Percentiles rank a stretch among this genome's conserved stretches.
These are phyloP conservation scores for Pelargonium cotyledonis DNA, from an alignment of 441 rosid genomes.

Conservation along the genomic window DNA sequence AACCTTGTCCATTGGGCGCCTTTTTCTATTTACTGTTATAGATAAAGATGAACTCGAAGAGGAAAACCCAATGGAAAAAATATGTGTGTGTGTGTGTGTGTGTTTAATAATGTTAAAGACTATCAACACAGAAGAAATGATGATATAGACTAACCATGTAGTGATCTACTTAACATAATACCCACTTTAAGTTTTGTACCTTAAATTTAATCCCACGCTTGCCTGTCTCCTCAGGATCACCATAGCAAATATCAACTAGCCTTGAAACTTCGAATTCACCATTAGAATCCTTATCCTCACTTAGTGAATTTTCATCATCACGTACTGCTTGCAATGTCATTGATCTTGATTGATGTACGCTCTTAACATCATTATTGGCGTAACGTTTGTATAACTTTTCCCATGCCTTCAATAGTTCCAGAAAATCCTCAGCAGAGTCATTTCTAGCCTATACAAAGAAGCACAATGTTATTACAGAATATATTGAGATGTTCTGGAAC, in stretches of 20 bases:
- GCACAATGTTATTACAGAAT: constrained; percentile 9
- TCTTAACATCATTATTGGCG: constrained; percentile 27
- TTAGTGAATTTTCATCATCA: constrained; percentile 25
- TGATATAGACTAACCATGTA: constrained; percentile 1
- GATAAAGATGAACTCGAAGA: constrained; percentile 3
- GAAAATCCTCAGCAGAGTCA: constrained; percentile 87
- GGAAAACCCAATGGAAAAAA: background rate
- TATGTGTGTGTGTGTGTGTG: background rate
- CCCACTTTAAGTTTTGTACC: constrained; percentile 35
- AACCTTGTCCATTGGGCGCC: no score
- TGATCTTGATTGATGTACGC: constrained; percentile 23
- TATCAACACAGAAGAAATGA: constrained; percentile 3
- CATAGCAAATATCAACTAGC: constrained; percentile 41
- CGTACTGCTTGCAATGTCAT: constrained; percentile 22
- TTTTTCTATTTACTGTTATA: background rate
- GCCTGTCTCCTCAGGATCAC: constrained; percentile 37
- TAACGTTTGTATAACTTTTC: constrained; percentile 63
- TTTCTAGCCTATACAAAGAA: constrained; percentile 59
- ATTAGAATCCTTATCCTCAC: constrained; percentile 14
- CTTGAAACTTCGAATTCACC: constrained; percentile 53
- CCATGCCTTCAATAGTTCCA: constrained; percentile 83
- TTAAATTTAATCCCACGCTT: constrained; percentile 39
- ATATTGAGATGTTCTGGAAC: background rate
- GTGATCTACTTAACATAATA: constrained; percentile 3
- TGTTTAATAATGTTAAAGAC: background rate